These are phyloP conservation scores for Mariannaea sp. DNA, from an alignment of 2,329 filamentous ascomycete genomes.

Conservation along the genomic window DNA sequence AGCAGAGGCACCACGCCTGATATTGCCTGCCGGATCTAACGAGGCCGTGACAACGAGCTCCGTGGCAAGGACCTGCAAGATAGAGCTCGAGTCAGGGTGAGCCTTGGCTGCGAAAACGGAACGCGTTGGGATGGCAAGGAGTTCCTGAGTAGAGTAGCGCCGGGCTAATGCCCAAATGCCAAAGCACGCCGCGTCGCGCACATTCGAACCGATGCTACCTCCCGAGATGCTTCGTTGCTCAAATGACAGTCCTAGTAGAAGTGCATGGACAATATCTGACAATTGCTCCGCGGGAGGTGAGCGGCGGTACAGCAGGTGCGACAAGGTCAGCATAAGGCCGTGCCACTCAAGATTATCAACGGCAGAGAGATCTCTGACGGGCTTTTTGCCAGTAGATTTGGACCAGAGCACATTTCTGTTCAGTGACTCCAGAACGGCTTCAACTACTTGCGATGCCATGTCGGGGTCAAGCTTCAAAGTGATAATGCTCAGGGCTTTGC, in stretches of 20 bases:
- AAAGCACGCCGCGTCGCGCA: conserved; percentile 94
- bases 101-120: conserved; percentile 49
- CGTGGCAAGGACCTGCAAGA: conserved; percentile 78
- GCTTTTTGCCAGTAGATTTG: conserved; percentile 45
- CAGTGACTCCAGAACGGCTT: conserved; percentile 78
- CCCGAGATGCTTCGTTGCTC: conserved; percentile 87
- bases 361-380: conserved; percentile 66
- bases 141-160: conserved; percentile 80
- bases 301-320: conserved; percentile 83
- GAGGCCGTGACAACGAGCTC: conserved; percentile 82
- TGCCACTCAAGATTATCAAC: conserved; percentile 90
- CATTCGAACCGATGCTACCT: conserved; percentile 84
- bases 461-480: conserved; percentile 77
- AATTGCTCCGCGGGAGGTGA: conserved; percentile 76
- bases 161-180: conserved; percentile 92
- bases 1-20: conserved; percentile 88
- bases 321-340: conserved; percentile 83
- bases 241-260: conserved; percentile 82
- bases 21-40: conserved; percentile 90
- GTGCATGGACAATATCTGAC: conserved; percentile 73
- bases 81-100: conserved; percentile 47
- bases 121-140: conserved; percentile 64
- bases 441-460: conserved; percentile 86
- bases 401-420: conserved; percentile 62
- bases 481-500: conserved; percentile 89